Evolutionary conservation across 73 alveolate genomes (phyloP).

Genomic region (Breviolum minutum): DNA sequence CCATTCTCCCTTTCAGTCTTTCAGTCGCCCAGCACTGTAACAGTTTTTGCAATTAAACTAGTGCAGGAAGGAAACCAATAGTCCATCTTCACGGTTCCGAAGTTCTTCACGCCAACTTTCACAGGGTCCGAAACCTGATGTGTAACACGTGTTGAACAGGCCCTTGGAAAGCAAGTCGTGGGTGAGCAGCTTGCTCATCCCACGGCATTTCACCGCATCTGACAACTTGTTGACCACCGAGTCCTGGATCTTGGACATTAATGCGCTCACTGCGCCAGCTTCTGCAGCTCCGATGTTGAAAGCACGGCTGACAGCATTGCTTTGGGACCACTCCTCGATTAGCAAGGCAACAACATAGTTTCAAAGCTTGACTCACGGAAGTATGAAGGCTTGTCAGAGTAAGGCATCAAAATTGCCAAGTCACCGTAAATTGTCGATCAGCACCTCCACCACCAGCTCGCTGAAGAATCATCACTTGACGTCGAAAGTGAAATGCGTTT

Average conservation of each 20-base stretch:
- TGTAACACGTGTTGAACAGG: not conserved
- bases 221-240: not conserved
- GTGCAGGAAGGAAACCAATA: not conserved
- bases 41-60: not conserved
- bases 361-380: not conserved
- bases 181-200: not conserved
- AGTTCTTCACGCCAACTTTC: not conserved
- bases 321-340: not conserved
- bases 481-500: slow-evolving; percentile 4
- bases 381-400: not conserved
- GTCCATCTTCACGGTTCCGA: not conserved
- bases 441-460: slow-evolving; percentile 15
- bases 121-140: not conserved
- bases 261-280: not conserved
- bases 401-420: not conserved
- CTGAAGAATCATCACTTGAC: not conserved
- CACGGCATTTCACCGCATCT: not conserved
- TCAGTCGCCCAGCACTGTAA: not conserved
- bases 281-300: not conserved
- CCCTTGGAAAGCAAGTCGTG: not conserved
- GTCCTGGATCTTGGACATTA: not conserved
- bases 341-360: not conserved
- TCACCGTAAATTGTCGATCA: not conserved
- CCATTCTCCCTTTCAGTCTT: not conserved
- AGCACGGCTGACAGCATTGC: not conserved